phyloP scores from a whole-genome alignment of 257 asterid genomes.

The Linderniella brevidens region DNA sequence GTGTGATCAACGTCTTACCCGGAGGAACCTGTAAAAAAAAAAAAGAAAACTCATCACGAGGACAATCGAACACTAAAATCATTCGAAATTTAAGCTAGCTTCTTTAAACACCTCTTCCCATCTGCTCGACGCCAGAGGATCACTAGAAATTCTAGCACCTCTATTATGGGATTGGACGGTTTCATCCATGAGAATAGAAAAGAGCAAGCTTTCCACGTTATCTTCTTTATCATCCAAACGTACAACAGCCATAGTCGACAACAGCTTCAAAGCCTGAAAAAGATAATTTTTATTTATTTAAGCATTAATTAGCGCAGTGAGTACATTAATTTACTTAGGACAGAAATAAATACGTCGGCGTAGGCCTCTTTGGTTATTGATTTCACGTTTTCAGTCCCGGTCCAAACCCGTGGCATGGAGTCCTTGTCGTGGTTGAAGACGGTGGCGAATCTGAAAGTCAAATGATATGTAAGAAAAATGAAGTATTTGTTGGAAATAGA shows the following conservation, averaged over 20 bases:
- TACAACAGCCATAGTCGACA: constrained; percentile 79
- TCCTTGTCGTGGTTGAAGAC: constrained; percentile 78
- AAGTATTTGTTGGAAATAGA: too few species aligned
- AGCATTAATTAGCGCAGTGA: constrained; percentile 1
- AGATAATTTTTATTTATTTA: constrained; percentile 1
- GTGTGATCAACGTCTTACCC: constrained; percentile 71
- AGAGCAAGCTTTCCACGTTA: constrained; percentile 53
- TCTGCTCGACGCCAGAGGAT: constrained; percentile 85
- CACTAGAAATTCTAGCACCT: constrained; percentile 30
- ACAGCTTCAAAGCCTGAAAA: constrained; percentile 73
- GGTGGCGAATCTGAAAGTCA: constrained; percentile 47
- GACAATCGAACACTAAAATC: neutral
- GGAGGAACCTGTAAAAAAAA: constrained; percentile 37
- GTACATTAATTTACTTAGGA: too few species aligned
- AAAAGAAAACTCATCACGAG: too few species aligned
- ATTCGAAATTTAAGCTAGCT: neutral
- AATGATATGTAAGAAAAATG: constrained; percentile 7
- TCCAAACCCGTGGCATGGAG: constrained; percentile 89
- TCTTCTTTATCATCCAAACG: constrained; percentile 74
- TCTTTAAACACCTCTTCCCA: constrained; percentile 59
- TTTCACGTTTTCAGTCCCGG: constrained; percentile 83
- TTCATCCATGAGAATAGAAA: constrained; percentile 64
- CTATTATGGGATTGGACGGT: constrained; percentile 30
- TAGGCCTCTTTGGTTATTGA: constrained; percentile 84
- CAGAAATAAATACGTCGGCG: constrained; percentile 49